Evolutionary conservation across 805 yeast genomes (phyloP), one percentile per base, ranked within the genome.

Genomic region (Saturnispora gosingensis): DNA sequence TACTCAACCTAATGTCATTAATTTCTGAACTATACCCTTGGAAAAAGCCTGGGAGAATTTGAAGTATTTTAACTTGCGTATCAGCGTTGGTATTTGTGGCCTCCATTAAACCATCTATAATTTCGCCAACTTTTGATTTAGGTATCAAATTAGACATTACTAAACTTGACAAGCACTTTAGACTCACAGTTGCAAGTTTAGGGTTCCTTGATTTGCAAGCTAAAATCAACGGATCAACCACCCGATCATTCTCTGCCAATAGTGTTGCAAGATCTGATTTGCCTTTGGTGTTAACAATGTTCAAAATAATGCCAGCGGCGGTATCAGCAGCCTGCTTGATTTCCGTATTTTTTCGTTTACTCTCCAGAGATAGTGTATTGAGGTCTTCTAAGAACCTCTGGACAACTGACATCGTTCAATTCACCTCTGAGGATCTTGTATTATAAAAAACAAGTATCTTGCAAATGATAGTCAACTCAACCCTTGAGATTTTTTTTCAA

Each of bases 61-160:
- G 99, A 38, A 91, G 68, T 11, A 89, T 82, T 61, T 89, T 87
- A 55, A 93, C 74, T 66, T 91, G 97, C 45, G 88, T 83, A 42
- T 90, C 97, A 25, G 80, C 73, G 0, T 93, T 85, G 13, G 85
- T 70, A 59, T 81, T 82, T 0, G 91, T 78, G 0, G 95, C 87
- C 52, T 86, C 90, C 32, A 75, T 72, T 34, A 88, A 72, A 0
- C 89, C 82, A 39, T 80, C 83, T 20, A 91, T 67, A 6, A 91
- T 72, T 5, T 75, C 75, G 18, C 72, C 73, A 18, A 83, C 60
- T 44, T 78, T 73, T 3, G 71, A 67, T 0, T 71, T 67, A 0
- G 90, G 82, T 10, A 91, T 68, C 2, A 82, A 74, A 8, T 69
- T 65, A n/a, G 72, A 60, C 18, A 75, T 65, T 6, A 86, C 77